Percentiles rank a stretch among this genome's conserved stretches.
phyloP scores from a whole-genome alignment of 768 basidiomycete species.

The Phlebiopsis gigantea region DNA sequence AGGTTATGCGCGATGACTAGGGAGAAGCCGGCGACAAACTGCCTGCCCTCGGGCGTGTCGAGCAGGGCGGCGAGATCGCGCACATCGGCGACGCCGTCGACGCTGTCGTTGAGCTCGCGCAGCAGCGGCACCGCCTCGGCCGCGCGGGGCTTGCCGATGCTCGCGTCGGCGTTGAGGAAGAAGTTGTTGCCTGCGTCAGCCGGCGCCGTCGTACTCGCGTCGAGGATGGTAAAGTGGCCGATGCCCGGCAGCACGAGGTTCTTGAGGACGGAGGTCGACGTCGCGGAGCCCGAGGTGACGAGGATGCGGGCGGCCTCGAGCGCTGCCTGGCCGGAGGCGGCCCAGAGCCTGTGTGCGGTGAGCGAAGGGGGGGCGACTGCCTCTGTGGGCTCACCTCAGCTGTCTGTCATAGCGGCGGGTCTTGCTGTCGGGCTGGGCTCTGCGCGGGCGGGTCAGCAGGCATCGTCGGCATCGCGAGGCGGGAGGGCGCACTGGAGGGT shows the following conservation, averaged over 20 bases:
- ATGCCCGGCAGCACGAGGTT: conserved; percentile 96
- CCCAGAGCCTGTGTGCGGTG: conserved; percentile 58
- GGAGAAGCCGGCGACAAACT: conserved; percentile 30
- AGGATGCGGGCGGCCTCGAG: conserved; percentile 83
- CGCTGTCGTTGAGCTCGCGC: conserved; percentile 83
- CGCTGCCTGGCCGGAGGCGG: conserved; percentile 82
- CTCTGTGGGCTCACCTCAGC: conserved; percentile 62
- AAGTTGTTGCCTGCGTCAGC: conserved; percentile 95
- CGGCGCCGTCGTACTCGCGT: conserved; percentile 47
- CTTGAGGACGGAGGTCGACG: conserved; percentile 71
- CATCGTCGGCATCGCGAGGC: background rate
- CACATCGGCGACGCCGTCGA: conserved; percentile 65
- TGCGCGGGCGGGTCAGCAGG: conserved; percentile 20
- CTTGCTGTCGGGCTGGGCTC: conserved; percentile 76
- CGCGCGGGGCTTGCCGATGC: conserved; percentile 77
- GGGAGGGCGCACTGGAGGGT: conserved; percentile 29
- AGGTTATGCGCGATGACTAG: conserved; percentile 87
- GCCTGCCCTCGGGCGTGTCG: conserved; percentile 16
- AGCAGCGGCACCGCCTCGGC: conserved; percentile 73
- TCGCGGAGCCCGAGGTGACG: conserved; percentile 75
- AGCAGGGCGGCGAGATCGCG: conserved; percentile 27
- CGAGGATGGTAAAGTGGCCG: conserved; percentile 92
- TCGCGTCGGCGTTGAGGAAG: conserved; percentile 75
- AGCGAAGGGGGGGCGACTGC: background rate
- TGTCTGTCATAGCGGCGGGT: conserved; percentile 93